Evolutionary conservation across 2,329 filamentous ascomycete species (phyloP), one percentile per base, ranked within the genome.

Genomic region (Ophiostoma sp.): DNA sequence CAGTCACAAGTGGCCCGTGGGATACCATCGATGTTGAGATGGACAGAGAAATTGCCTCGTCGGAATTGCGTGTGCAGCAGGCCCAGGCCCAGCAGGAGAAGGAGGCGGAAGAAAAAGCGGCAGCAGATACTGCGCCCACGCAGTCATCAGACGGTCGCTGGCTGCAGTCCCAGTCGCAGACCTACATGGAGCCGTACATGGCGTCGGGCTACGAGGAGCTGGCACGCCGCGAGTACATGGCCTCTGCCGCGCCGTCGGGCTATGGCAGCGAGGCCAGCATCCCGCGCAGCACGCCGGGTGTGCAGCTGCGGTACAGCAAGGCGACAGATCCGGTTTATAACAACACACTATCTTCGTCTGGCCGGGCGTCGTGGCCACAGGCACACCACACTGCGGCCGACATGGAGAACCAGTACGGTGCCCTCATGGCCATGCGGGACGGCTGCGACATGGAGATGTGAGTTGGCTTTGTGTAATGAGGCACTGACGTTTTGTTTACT

Each of bases 141-240:
- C 86, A 89, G 76, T 80, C 80, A 3, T 78, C 79, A 10, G 84
- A 87, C 71, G 83, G 86, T 35, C 81, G 82, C 68, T 89, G 87
- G 86, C 75, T 81, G 36, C 69, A 71, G 52, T 69, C 57, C 48
- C 77, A 77, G 71, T 74, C 75, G 36, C 77, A 80, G 76, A 73
- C 78, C 65, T 83, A 86, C 72, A 87, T 86, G 54, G 92, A 96
- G 79, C 93, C 93, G 0, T 97, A 97, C 79, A 96, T 97, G 86
- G 79, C 86, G 67, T 89, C 87, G 7, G 93, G 93, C 17, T 97
- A 96, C 77, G 90, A 92, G 75, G 83, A 87, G 76, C 80, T 91
- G 71, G 87, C 89, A 71, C 83, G 83, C 71, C 83, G 87, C 69
- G 89, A 91, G 76, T 87, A 89, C 72, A 85, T 90, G 69, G 74